A percentile compares a stretch with the other conserved stretches of the same genome.
These are phyloP conservation scores for Penicillium cinerascens DNA, from an alignment of 495 filamentous ascomycete species.

Conservation along the genomic window DNA sequence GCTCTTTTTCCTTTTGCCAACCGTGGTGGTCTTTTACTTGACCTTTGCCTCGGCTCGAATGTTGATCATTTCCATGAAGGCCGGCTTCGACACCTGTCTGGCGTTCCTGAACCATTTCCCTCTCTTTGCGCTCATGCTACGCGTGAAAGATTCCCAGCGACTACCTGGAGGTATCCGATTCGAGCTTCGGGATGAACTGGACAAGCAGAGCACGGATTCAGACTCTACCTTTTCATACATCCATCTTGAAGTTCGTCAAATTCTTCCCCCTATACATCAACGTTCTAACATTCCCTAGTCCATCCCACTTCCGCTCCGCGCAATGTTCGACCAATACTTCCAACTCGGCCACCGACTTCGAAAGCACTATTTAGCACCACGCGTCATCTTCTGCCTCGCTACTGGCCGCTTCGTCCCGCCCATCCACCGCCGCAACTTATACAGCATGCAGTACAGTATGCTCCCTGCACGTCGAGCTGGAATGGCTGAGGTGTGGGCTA, in stretches of 20 bases:
- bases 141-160: slow-evolving; percentile 86
- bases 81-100: slow-evolving; percentile 79
- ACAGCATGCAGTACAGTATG: slow-evolving; percentile 98
- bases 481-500: slow-evolving; percentile 80
- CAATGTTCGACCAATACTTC: slow-evolving; percentile 97
- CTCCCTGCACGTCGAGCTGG: slow-evolving; percentile 76
- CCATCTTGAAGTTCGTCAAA: slow-evolving; percentile 62
- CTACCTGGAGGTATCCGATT: slow-evolving; percentile 93
- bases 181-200: slow-evolving; percentile 65
- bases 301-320: slow-evolving; percentile 80
- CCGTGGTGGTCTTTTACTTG: slow-evolving; percentile 92
- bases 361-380: slow-evolving; percentile 89
- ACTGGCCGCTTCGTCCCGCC: slow-evolving; percentile 89
- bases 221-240: slow-evolving; percentile 65
- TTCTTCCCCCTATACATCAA: not conserved
- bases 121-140: slow-evolving; percentile 93
- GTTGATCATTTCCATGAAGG: slow-evolving; percentile 90
- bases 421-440: slow-evolving; percentile 89
- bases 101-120: slow-evolving; percentile 98
- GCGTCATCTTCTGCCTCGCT: slow-evolving; percentile 79
- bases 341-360: slow-evolving; percentile 87
- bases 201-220: slow-evolving; percentile 19
- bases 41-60: slow-evolving; percentile 94
- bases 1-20: slow-evolving; percentile 91
- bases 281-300: slow-evolving; percentile 49